A percentile compares a stretch with the other conserved stretches of the same genome.
Conservation (phyloP, 805 yeast species). For the Kuraishia ogatae region DNA sequence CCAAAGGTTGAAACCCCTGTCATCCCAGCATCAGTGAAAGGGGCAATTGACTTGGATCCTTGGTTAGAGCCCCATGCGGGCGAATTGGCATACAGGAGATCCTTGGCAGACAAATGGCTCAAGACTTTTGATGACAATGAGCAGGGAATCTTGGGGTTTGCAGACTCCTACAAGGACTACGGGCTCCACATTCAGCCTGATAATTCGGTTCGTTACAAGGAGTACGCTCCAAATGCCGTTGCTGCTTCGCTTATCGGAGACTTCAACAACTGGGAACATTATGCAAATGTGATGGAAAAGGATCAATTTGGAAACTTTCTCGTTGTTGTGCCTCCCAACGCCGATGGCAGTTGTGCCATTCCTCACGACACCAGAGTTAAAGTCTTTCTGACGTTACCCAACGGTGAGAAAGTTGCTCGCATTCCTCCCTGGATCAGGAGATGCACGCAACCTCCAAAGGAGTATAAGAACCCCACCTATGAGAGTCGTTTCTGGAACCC, state of each 20-base stretch:
- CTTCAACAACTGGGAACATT: slow-evolving; percentile 75
- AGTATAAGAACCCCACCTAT: slow-evolving; percentile 38
- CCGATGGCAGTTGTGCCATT: slow-evolving; percentile 51
- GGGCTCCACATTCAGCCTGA: slow-evolving; percentile 62
- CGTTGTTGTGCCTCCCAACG: slow-evolving; percentile 44
- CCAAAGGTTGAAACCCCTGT: neutral
- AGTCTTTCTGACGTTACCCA: slow-evolving; percentile 52
- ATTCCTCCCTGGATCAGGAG: slow-evolving; percentile 85
- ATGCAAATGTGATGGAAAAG: slow-evolving; percentile 42
- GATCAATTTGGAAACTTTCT: slow-evolving; percentile 69
- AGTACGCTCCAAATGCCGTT: slow-evolving; percentile 87
- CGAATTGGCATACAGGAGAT: slow-evolving; percentile 62
- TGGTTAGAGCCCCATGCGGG: slow-evolving; percentile 74
- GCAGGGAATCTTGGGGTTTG: slow-evolving; percentile 60
- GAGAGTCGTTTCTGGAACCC: slow-evolving; percentile 97
- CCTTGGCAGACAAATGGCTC: slow-evolving; percentile 58
- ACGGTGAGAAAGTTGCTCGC: slow-evolving; percentile 68
- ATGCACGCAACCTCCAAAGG: slow-evolving; percentile 67
- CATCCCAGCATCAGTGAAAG: slow-evolving; percentile 31
- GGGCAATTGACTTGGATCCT: slow-evolving; percentile 70
- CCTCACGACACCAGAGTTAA: slow-evolving; percentile 77
- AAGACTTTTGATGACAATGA: slow-evolving; percentile 44
- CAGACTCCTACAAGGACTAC: slow-evolving; percentile 65
- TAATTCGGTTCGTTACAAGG: slow-evolving; percentile 54
- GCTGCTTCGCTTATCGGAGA: slow-evolving; percentile 82